These are phyloP conservation scores for Phytopythium montanum DNA, from an alignment of 352 stramenopile species.

Conservation along the genomic window DNA sequence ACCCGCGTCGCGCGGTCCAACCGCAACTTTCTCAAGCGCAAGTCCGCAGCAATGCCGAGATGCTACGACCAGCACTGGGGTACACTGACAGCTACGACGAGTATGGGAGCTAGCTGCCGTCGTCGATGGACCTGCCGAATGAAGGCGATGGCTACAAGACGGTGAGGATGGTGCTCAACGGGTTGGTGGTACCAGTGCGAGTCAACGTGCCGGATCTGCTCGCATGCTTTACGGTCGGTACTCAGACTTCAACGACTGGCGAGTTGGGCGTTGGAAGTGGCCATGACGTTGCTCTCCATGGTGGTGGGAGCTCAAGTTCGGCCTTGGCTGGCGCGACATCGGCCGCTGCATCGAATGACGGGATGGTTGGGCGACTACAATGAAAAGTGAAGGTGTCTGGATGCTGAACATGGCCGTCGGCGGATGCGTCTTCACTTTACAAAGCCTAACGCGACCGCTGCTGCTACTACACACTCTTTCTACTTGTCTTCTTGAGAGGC, in stretches of 20 bases:
- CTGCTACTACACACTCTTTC: conserved; percentile 7
- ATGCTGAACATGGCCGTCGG: neutral
- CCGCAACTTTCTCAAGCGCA: conserved; percentile 78
- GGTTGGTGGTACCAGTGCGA: conserved; percentile 56
- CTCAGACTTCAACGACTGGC: conserved; percentile 6
- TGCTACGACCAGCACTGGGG: neutral
- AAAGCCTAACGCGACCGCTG: no score
- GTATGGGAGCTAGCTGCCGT: neutral
- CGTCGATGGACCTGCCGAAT: neutral
- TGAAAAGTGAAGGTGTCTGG: neutral
- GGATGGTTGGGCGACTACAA: neutral
- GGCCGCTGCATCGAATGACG: neutral
- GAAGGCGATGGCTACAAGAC: conserved; percentile 41
- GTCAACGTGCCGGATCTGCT: conserved; percentile 70
- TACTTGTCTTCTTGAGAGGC: no score
- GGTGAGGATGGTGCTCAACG: conserved; percentile 74
- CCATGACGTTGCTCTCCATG: conserved; percentile 1
- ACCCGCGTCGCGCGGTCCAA: conserved; percentile 63
- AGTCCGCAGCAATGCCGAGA: conserved; percentile 13
- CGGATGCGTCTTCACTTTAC: conserved; percentile 1
- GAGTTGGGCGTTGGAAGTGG: neutral
- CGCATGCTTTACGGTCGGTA: conserved; percentile 27
- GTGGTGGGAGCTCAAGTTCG: neutral
- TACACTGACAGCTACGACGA: neutral
- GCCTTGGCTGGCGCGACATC: neutral